These are phyloP conservation scores for Leccinum imitatum DNA, from an alignment of 768 basidiomycete genomes.

Conservation along the genomic window DNA sequence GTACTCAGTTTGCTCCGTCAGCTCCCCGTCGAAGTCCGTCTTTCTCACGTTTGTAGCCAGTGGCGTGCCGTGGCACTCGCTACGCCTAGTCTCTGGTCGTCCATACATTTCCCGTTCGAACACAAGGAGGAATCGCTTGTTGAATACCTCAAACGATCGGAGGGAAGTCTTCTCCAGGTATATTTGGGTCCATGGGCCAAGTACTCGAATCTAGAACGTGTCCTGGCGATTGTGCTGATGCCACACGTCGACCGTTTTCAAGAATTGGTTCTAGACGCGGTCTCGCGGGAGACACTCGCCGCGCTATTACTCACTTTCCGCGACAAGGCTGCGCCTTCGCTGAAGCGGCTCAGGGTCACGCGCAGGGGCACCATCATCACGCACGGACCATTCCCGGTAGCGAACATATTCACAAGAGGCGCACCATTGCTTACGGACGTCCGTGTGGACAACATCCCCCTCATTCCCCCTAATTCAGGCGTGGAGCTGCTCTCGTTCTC, in stretches of 20 bases:
- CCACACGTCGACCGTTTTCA: slow-evolving; percentile 32
- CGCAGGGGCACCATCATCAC: slow-evolving; percentile 30
- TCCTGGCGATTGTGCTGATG: slow-evolving; percentile 25
- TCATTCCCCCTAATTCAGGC: slow-evolving; percentile 23
- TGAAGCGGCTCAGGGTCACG: slow-evolving; percentile 29
- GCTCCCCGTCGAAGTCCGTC: slow-evolving; percentile 32
- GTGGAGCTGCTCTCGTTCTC: slow-evolving; percentile 33
- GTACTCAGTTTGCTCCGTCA: slow-evolving; percentile 34
- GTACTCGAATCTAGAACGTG: slow-evolving; percentile 28
- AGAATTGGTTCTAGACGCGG: slow-evolving; percentile 30
- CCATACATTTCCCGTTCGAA: slow-evolving; percentile 32
- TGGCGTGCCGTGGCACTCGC: slow-evolving; percentile 38
- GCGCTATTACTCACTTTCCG: slow-evolving; percentile 24
- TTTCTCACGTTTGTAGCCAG: slow-evolving; percentile 35
- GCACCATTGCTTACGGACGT: slow-evolving; percentile 33
- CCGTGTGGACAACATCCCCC: slow-evolving; percentile 33
- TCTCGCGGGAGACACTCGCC: slow-evolving; percentile 31
- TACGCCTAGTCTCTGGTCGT: slow-evolving; percentile 36
- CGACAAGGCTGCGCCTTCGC: slow-evolving; percentile 27
- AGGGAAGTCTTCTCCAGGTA: slow-evolving; percentile 30
- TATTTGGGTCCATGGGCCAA: slow-evolving; percentile 36
- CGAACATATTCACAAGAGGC: slow-evolving; percentile 30
- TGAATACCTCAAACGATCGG: slow-evolving; percentile 35
- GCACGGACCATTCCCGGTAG: slow-evolving; percentile 27
- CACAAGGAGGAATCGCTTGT: slow-evolving; percentile 29